Conservation (phyloP, 257 asterid genomes). For the Solanum raphanifolium region DNA sequence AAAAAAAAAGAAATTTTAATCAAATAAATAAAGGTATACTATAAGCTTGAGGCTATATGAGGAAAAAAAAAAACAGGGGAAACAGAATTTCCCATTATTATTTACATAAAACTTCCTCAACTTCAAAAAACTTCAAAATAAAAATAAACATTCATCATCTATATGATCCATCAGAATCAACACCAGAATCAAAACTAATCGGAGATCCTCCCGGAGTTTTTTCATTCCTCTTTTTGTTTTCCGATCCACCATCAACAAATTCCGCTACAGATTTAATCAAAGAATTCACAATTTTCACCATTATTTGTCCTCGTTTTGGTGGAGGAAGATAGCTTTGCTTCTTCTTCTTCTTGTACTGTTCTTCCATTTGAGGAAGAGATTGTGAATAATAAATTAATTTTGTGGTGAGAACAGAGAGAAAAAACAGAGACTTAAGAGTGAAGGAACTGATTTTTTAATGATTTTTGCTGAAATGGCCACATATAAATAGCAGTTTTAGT, state of each 20-base stretch:
- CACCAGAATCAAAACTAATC: neutral
- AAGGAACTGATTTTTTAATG: neutral
- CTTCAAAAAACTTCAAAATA: neutral
- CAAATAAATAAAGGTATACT: too few species aligned
- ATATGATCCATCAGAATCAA: neutral
- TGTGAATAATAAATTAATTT: neutral
- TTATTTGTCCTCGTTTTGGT: constrained; percentile 5
- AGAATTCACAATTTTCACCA: neutral
- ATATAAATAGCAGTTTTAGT: neutral
- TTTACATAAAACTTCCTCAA: neutral
- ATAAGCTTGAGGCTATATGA: too few species aligned
- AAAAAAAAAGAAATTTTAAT: too few species aligned
- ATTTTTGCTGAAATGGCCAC: neutral
- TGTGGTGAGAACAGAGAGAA: neutral
- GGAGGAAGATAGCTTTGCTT: neutral
- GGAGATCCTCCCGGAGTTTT: neutral
- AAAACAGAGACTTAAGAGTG: neutral
- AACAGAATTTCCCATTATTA: neutral
- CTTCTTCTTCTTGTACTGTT: neutral
- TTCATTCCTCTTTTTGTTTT: neutral
- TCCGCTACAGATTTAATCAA: neutral
- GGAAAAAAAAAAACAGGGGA: neutral
- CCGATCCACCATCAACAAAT: neutral
- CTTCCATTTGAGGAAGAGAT: neutral
- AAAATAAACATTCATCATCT: neutral